phyloP scores from a whole-genome alignment of 148 eudicot species.

The Rhododendron williamsianum region DNA sequence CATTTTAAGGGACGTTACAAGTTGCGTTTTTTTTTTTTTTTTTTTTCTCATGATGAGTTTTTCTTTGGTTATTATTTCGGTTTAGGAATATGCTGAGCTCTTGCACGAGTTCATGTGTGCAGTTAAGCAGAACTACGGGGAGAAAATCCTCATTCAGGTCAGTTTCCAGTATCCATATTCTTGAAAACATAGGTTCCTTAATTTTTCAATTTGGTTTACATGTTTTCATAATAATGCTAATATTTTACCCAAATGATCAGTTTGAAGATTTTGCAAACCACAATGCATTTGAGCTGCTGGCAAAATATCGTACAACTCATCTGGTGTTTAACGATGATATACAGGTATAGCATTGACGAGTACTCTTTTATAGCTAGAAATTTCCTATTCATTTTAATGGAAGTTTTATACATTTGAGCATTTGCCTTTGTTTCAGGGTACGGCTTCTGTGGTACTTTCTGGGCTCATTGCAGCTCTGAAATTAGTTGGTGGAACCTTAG shows the following conservation, averaged over 20 bases:
- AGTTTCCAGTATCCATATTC: background rate
- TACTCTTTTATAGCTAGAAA: background rate
- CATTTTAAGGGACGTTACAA: background rate
- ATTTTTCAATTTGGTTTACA: background rate
- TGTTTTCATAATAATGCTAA: conserved; percentile 4
- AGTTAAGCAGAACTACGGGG: conserved; percentile 87
- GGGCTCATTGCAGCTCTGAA: conserved; percentile 74
- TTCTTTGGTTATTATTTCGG: background rate
- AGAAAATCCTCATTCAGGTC: conserved; percentile 79
- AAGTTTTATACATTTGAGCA: background rate
- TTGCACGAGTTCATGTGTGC: conserved; percentile 76
- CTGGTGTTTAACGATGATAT: conserved; percentile 94
- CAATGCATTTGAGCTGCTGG: conserved; percentile 77
- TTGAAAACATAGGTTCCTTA: background rate
- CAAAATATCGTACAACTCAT: conserved; percentile 64
- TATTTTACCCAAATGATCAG: conserved; percentile 27
- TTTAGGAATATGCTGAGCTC: conserved; percentile 71
- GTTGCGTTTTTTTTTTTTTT: too few species aligned
- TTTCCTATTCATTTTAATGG: background rate
- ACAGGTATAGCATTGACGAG: conserved; percentile 42
- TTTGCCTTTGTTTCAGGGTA: conserved; percentile 49
- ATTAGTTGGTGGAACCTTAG: conserved; percentile 63
- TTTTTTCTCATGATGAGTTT: background rate
- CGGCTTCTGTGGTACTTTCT: conserved; percentile 86
- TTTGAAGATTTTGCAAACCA: conserved; percentile 98